phyloP scores from a whole-genome alignment of 2,329 filamentous ascomycete genomes.

The Fusarium phyllophilum region DNA sequence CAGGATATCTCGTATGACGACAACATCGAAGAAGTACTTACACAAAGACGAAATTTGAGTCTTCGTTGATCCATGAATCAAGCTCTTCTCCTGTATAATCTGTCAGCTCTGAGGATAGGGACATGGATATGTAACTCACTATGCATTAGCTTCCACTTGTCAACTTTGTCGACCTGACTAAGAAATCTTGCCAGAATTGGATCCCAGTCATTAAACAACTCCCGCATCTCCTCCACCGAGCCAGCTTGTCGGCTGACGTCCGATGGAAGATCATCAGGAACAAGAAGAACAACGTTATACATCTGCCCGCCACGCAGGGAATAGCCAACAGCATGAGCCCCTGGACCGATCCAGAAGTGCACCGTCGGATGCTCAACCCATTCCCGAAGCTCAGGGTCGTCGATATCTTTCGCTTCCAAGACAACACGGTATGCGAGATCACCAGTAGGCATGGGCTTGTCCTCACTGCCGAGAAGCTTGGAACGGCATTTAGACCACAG shows the following conservation, averaged over 20 bases:
- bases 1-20: accelerated
- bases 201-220: conserved; percentile 8
- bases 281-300: conserved; percentile 74
- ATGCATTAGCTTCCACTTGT: conserved; percentile 16
- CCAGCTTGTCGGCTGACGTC: conserved; percentile 51
- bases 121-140: background rate
- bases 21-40: conserved; percentile 33
- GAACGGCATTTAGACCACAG: conserved; percentile 69
- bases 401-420: conserved; percentile 61
- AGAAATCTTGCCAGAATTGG: conserved; percentile 11
- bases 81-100: background rate
- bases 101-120: accelerated
- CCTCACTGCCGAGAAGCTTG: conserved; percentile 56
- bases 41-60: conserved; percentile 61
- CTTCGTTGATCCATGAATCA: conserved; percentile 60
- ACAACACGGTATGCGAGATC: conserved; percentile 74
- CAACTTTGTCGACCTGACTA: background rate
- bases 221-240: conserved; percentile 11
- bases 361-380: conserved; percentile 64
- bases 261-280: conserved; percentile 69
- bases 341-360: conserved; percentile 72
- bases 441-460: conserved; percentile 66
- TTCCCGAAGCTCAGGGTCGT: conserved; percentile 59
- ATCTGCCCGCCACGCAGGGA: conserved; percentile 66
- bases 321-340: conserved; percentile 70